These are phyloP conservation scores for Sphagnum tenellum DNA, from an alignment of 225 moss, liverwort and hornwort species.

Conservation along the genomic window DNA sequence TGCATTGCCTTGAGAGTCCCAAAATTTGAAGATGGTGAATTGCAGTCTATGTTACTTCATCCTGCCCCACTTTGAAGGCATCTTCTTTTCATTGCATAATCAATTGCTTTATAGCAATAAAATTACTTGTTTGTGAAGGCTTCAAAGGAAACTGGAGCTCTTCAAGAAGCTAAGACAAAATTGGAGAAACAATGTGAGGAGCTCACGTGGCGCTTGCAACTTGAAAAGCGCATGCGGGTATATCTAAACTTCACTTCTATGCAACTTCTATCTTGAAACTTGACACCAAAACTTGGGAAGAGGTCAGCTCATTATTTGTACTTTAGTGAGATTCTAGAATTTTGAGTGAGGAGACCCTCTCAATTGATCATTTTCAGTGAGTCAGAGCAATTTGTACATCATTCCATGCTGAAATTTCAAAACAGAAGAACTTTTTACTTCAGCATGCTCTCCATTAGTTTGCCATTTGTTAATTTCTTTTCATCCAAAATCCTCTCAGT, in stretches of 20 bases:
- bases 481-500: no score
- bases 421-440: no score
- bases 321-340: not conserved
- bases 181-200: constrained; percentile 89
- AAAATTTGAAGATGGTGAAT: constrained; percentile 61
- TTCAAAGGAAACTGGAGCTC: constrained; percentile 83
- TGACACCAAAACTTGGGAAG: not conserved
- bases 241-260: not conserved
- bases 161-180: constrained; percentile 92
- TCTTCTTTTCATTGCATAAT: not conserved
- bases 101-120: no score
- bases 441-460: no score
- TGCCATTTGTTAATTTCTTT: no score
- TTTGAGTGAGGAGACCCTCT: not conserved
- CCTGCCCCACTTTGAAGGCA: not conserved
- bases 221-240: constrained; percentile 93
- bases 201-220: constrained; percentile 87
- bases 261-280: not conserved
- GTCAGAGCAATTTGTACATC: no score
- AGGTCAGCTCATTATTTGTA: not conserved
- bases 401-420: no score
- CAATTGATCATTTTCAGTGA: no score
- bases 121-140: constrained; percentile 25
- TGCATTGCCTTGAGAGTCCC: no score
- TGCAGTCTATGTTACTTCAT: no score